Evolutionary conservation across 225 moss, liverwort and hornwort genomes (phyloP), one percentile per base, ranked within the genome.

Genomic region (Pleurozium schreberi): DNA sequence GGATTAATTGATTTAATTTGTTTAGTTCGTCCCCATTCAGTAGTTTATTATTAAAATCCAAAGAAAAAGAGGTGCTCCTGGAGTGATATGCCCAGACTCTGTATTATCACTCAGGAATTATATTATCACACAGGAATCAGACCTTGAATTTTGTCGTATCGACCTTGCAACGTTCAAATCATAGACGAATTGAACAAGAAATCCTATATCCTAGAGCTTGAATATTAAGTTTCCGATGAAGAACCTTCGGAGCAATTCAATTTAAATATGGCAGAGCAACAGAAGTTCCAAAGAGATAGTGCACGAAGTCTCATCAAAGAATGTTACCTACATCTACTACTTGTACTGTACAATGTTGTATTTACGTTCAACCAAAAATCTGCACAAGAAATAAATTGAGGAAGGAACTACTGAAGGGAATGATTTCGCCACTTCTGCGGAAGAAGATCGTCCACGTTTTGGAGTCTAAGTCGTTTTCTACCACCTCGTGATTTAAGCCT

Each of bases 361-460:
- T 45, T 74, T 47, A 23, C 31, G 14, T 65, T 65, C 75, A 18
- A 50, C 19, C 47, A 31, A 34, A 4, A 30, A 66, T 42, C 77
- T 52, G 15, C 42, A 34, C 34, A 33, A 76, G 3, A 22, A 65
- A 25, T 68, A 60, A 76, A 38, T 49, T 19, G 38, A 58, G 21
- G 28, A 25, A 18, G 6, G 8, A 50, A 17, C 85, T 88, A 84
- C 14, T 58, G 40, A 33, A 30, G 55, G 58, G 52, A 70, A 63
- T 71, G 31, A 45, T 40, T 57, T 59, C 84, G 84, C 69, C 71
- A 88, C 66, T 81, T 74, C 10, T 27, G 85, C 47, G 88, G 88
- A 57, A 93, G 88, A 42, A 95, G 94, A 70, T 95, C 94, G 13
- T 95, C 93, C 22, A 90, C 90, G 25, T 57, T 63, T 14, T 93